Base-by-base conservation (phyloP, 2,329 filamentous ascomycete genomes). In the Thyridium curvatum region DNA sequence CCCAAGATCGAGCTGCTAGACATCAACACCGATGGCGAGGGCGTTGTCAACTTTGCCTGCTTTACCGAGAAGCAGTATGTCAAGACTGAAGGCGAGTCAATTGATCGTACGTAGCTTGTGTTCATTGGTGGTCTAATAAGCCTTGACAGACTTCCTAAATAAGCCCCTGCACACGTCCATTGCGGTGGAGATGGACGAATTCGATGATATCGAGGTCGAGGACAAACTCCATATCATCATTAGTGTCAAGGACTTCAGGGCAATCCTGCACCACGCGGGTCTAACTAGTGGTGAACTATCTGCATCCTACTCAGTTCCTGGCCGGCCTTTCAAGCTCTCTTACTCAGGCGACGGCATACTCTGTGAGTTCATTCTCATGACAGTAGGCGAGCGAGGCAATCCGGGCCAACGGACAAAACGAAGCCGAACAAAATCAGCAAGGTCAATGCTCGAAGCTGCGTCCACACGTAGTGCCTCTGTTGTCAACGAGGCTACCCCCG, bases 321-420 rank as follows among this genome's bases (percentile, higher is more conserved):
- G 77, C 13, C 74, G 77, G 13, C 86, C 86, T 2, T 74, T 91
- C 54, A 82, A 87, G 51, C 72, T 91, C 42, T 77, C 71, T 33
- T 91, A 91, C 52, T 70, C 74, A 17, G 72, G 75, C 32, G 79
- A 83, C 41, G 84, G 81, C 28, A 69, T 90, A 26, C 63, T 76
- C 30, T 86, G 81, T 58, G 82, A 90, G 47, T 90, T 89, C 50
- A 83, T 88, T 32, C 72, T 91, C 43, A 90, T 89, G 84, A 91
- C 86, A 1, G 79, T 84, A 8, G 86, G 85, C 12, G 84, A 88
- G 47, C 68, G 38, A 71, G 41, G 68, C 21, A 26, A 26, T 62
- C 18, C 71, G 68, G 34, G 58, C 66, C 5, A 58, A 56, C 10
- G 42, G 73, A 68, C 52, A 65, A 64, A 33, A 74, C 68, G 46